Percentiles rank a stretch among this genome's conserved stretches.
phyloP scores from a whole-genome alignment of 2,329 filamentous ascomycete genomes.

The Paraphoma chrysanthemicola region DNA sequence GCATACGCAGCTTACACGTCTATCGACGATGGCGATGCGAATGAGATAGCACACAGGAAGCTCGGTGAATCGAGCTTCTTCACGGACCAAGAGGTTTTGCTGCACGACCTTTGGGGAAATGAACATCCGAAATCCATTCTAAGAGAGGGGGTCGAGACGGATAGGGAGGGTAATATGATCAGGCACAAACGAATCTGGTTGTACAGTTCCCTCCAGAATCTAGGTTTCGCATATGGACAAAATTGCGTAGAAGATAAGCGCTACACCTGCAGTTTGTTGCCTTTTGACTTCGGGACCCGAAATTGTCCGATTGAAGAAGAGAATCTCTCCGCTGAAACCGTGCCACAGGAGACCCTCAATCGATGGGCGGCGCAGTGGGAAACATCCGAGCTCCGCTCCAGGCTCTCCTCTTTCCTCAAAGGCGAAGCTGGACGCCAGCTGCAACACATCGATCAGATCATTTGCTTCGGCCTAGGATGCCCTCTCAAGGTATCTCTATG shows the following conservation, averaged over 20 bases:
- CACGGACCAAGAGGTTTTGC: not conserved
- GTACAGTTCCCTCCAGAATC: conserved; percentile 1
- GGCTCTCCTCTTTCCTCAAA: not conserved
- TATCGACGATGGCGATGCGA: not conserved
- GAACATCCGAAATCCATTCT: not conserved
- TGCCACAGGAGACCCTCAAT: not conserved
- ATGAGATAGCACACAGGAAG: not conserved
- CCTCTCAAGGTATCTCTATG: not conserved
- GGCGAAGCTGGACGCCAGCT: not conserved
- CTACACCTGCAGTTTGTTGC: not conserved
- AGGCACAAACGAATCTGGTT: not conserved
- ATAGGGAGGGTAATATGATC: not conserved
- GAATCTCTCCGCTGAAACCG: not conserved
- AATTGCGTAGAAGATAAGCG: too few relatives aligned
- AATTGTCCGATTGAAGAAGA: not conserved
- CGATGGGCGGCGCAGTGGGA: not conserved
- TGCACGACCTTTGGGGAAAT: conserved; percentile 3
- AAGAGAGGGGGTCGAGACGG: not conserved
- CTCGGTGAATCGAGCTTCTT: not conserved
- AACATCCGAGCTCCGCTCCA: not conserved
- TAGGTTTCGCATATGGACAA: not conserved
- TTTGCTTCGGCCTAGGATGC: conserved; percentile 4
- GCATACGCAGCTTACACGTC: conserved; percentile 1
- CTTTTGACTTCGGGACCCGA: not conserved
- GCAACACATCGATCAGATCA: conserved; percentile 1